A percentile compares a stretch with the other conserved stretches of the same genome.
Conservation (phyloP, 192 early-diverging fungal genomes). For the Coemansia umbellata region DNA sequence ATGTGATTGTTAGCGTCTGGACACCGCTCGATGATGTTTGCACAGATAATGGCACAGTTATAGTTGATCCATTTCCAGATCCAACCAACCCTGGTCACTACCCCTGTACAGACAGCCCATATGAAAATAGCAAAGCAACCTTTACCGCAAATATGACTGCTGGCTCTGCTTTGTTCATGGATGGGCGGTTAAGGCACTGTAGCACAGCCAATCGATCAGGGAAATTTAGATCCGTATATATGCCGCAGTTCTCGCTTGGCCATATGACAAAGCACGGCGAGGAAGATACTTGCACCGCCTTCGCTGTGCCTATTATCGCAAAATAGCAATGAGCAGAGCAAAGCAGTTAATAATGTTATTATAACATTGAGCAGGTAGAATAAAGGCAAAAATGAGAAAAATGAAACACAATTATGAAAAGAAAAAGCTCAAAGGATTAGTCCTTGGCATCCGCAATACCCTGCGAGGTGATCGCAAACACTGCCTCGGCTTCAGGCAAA, state of each 20-base stretch:
- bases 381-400: too few species aligned
- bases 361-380: not conserved
- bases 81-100: conserved; percentile 18
- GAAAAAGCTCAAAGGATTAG: conserved; percentile 20
- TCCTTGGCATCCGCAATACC: conserved; percentile 90
- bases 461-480: conserved; percentile 85
- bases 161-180: conserved; percentile 42
- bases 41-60: conserved; percentile 31
- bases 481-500: conserved; percentile 85
- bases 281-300: conserved; percentile 1
- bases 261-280: not conserved
- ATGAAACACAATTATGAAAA: not conserved
- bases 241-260: conserved; percentile 45
- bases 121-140: not conserved
- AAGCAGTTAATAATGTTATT: not conserved
- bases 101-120: not conserved
- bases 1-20: conserved; percentile 39
- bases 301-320: conserved; percentile 13
- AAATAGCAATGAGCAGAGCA: not conserved
- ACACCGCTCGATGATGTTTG: conserved; percentile 24
- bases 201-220: conserved; percentile 17
- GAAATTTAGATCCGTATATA: conserved; percentile 27
- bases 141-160: conserved; percentile 23
- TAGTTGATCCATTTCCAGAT: conserved; percentile 40
- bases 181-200: conserved; percentile 41